These are phyloP conservation scores for Akanthomyces uredinophilus DNA, from an alignment of 2,329 filamentous ascomycete genomes.

Conservation along the genomic window DNA sequence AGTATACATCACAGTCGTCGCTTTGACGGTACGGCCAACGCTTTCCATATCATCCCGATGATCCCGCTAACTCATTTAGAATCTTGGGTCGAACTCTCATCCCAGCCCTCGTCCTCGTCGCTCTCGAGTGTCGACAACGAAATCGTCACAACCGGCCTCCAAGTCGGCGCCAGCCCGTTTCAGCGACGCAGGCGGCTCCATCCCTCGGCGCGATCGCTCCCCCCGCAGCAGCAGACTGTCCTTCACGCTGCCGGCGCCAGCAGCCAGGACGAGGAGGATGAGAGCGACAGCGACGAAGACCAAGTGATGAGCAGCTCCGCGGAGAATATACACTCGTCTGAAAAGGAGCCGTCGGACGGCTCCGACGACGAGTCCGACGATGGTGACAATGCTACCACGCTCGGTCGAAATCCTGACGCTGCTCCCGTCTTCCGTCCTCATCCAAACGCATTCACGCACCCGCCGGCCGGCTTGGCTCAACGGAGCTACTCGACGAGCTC, in stretches of 20 bases:
- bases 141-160: constrained; percentile 83
- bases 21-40: constrained; percentile 30
- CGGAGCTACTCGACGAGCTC: constrained; percentile 47
- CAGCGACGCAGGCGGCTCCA: constrained; percentile 52
- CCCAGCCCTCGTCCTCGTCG: constrained; percentile 89
- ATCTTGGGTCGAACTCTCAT: constrained; percentile 93
- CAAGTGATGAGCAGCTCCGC: constrained; percentile 55
- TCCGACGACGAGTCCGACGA: constrained; percentile 47
- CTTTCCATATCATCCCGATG: constrained; percentile 18
- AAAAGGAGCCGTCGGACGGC: constrained; percentile 37
- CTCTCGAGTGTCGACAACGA: constrained; percentile 82
- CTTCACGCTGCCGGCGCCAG: constrained; percentile 47
- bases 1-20: constrained; percentile 29
- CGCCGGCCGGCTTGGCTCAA: constrained; percentile 50
- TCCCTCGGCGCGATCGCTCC: constrained; percentile 27
- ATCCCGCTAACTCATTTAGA: constrained; percentile 48
- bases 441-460: constrained; percentile 88
- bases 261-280: constrained; percentile 91
- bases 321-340: constrained; percentile 42
- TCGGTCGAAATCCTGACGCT: constrained; percentile 55
- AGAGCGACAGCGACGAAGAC: constrained; percentile 75
- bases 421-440: constrained; percentile 69
- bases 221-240: constrained; percentile 35
- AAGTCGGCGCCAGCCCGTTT: constrained; percentile 60
- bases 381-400: constrained; percentile 76